Percentiles rank a stretch among this genome's conserved stretches.
These are phyloP conservation scores for Sarocladium kiliense DNA, from an alignment of 2,329 filamentous ascomycete species.

Conservation along the genomic window DNA sequence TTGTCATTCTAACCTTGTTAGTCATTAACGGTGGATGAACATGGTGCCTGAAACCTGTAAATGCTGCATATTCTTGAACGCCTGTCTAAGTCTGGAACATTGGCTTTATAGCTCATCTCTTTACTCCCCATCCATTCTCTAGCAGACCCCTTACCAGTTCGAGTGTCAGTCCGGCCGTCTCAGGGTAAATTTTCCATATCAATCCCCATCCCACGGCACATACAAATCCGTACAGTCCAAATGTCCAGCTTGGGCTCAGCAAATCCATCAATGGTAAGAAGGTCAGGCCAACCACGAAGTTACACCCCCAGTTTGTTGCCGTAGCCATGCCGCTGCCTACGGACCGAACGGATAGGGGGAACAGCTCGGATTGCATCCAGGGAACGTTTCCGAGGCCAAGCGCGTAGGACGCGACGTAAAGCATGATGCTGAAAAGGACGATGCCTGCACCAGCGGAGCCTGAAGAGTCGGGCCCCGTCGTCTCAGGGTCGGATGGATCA, in stretches of 20 bases:
- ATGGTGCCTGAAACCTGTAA: too few relatives aligned
- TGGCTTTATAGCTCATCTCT: neutral
- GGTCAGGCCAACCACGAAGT: slow-evolving; percentile 79
- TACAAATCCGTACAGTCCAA: slow-evolving; percentile 70
- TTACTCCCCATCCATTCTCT: slow-evolving; percentile 67
- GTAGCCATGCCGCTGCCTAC: slow-evolving; percentile 70
- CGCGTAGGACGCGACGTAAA: slow-evolving; percentile 83
- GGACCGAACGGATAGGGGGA: slow-evolving; percentile 69
- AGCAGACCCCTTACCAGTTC: slow-evolving; percentile 74
- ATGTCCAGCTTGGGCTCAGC: slow-evolving; percentile 70
- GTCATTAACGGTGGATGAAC: too few relatives aligned
- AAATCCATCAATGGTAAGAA: slow-evolving; percentile 84
- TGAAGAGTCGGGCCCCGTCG: slow-evolving; percentile 14
- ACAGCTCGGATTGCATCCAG: slow-evolving; percentile 94
- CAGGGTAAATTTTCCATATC: slow-evolving; percentile 75
- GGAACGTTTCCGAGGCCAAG: slow-evolving; percentile 86
- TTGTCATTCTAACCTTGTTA: too few relatives aligned
- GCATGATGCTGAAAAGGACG: slow-evolving; percentile 70
- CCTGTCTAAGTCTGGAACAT: too few relatives aligned
- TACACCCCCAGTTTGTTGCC: slow-evolving; percentile 80
- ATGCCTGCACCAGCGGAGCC: slow-evolving; percentile 37
- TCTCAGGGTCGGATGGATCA: slow-evolving; percentile 8
- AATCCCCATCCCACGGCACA: slow-evolving; percentile 63
- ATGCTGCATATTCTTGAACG: too few relatives aligned
- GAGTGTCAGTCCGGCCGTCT: slow-evolving; percentile 75